Base-by-base conservation (phyloP, 2,329 filamentous ascomycete genomes). In the Alternaria burnsii region DNA sequence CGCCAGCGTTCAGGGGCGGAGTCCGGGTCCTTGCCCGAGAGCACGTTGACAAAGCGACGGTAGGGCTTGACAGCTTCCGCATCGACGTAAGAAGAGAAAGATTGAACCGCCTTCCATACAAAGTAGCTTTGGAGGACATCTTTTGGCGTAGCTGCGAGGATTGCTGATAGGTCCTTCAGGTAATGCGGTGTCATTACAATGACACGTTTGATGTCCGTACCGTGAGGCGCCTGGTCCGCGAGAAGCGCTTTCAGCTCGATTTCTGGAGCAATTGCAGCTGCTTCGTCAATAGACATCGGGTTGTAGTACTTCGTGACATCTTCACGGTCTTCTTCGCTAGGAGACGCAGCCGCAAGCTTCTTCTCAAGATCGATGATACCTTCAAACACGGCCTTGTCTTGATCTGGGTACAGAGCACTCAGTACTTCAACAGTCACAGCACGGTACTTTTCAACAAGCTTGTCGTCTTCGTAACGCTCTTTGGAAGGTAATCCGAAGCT, bases 301-400 rank as follows among this genome's bases (percentile, higher is more conserved):
- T 90, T 91, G 76, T 91, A 91, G 65, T 85, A 87, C 79, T 89
- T 86, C 3, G 87, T 89, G 46, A 90, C 85, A 73, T 90, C 87
- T 60, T 87, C 80, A 18, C 83, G 82, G 55, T 87, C 85, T 71
- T 87, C 84, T 2, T 84, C 82, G 61, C 85, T 83, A 4, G 88
- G 87, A 5, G 86, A 86, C 36, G 84, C 82, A 51, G 82, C 79
- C 4, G 88, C 88, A 51, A 91, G 82, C 66, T 86, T 86, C 71
- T 84, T 86, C 71, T 90, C 88, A 20, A 91, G 82, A 3, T 84
- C 71, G 30, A 79, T 62, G 12, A 80, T 77, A 20, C 63, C 66
- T 1, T 83, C 71, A 34, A 78, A 71, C 0, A 57, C 46, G 3
- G 78, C 77, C 64, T 82, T 72, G 50, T 76, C 56, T 16, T 69